A percentile compares a stretch with the other conserved stretches of the same genome.
These are phyloP conservation scores for Phytophthora hybrid DNA, from an alignment of 352 stramenopile species.

Conservation along the genomic window DNA sequence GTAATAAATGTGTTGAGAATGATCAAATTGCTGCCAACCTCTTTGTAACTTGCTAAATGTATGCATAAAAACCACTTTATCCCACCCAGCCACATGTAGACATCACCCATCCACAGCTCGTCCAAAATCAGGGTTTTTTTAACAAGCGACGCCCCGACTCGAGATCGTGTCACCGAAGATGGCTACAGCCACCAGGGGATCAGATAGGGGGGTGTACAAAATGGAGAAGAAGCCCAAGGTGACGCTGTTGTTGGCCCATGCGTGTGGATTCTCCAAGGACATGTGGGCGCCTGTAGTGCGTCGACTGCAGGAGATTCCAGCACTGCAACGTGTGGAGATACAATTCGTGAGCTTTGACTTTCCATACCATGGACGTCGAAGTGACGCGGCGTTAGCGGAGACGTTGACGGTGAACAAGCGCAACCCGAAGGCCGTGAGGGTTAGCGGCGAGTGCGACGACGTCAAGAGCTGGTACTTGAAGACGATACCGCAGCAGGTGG, in stretches of 20 bases:
- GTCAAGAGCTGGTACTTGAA: constrained; percentile 26
- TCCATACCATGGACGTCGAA: constrained; percentile 45
- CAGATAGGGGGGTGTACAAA: not conserved
- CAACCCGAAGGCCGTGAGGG: constrained; percentile 26
- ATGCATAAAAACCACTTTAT: no score
- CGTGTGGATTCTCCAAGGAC: constrained; percentile 48
- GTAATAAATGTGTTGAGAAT: no score
- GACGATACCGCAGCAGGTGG: constrained; percentile 18
- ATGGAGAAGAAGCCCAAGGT: constrained; percentile 23
- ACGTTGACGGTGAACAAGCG: constrained; percentile 27
- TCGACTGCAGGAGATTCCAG: constrained; percentile 23
- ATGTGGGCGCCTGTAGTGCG: constrained; percentile 50
- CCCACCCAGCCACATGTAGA: no score
- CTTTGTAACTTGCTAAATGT: no score
- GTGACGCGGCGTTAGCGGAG: constrained; percentile 21
- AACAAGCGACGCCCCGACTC: not conserved
- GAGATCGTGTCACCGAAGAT: not conserved
- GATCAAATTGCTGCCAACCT: no score
- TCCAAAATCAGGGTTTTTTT: no score
- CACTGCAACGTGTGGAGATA: constrained; percentile 29
- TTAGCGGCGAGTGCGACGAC: constrained; percentile 20
- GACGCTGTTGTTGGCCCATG: constrained; percentile 51
- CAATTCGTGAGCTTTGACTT: constrained; percentile 49
- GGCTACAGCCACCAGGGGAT: not conserved
- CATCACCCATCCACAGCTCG: no score